These are phyloP conservation scores for Teratosphaeria viscida DNA, from an alignment of 2,329 filamentous ascomycete genomes.

Conservation along the genomic window DNA sequence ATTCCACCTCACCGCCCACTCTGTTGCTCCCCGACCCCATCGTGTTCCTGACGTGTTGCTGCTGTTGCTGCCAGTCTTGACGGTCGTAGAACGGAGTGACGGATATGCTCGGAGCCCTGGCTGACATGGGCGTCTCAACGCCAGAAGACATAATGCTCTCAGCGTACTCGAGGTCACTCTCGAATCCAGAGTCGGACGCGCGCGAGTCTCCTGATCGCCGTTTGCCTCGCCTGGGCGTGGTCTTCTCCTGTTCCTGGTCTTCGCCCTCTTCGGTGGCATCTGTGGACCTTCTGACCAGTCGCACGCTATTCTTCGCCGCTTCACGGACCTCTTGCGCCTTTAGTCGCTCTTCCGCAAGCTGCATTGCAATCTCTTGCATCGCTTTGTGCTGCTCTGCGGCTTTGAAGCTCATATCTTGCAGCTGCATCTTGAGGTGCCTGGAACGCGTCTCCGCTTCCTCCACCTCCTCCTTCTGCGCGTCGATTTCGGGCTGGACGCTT, in stretches of 20 bases:
- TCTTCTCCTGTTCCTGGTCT: constrained; percentile 10
- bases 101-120: constrained; percentile 18
- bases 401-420: constrained; percentile 49
- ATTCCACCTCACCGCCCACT: constrained; percentile 31
- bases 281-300: constrained; percentile 11
- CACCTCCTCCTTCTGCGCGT: constrained; percentile 49
- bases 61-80: constrained; percentile 1
- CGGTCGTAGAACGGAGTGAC: constrained; percentile 3
- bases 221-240: constrained; percentile 14
- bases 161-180: constrained; percentile 45
- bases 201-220: constrained; percentile 24
- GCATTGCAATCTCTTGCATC: constrained; percentile 41
- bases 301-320: constrained; percentile 17
- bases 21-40: constrained; percentile 2
- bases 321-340: constrained; percentile 25
- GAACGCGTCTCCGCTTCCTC: constrained; percentile 50
- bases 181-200: constrained; percentile 48
- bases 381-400: constrained; percentile 46
- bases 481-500: constrained; percentile 44
- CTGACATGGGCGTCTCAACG: constrained; percentile 25
- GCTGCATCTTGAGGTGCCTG: constrained; percentile 48
- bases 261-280: constrained; percentile 7
- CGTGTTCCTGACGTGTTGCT: not conserved
- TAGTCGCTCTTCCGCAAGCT: constrained; percentile 37
- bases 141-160: constrained; percentile 36